These are phyloP conservation scores for Heterobasidion parviporum DNA, from an alignment of 1,284 basidiomycete species.

Conservation along the genomic window DNA sequence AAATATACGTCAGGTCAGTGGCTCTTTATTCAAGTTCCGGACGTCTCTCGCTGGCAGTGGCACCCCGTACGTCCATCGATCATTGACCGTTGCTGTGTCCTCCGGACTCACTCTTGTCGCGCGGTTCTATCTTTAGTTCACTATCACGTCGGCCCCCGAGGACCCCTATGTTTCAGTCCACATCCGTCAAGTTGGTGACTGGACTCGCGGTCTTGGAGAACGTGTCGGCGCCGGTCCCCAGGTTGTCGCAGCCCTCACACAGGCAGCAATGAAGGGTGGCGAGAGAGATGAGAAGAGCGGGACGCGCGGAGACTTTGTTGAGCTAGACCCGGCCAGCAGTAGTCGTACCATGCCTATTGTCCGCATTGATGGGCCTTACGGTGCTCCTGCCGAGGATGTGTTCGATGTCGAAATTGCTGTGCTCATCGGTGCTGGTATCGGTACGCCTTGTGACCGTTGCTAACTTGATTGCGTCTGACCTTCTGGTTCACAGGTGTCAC, in stretches of 20 bases:
- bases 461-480: not conserved
- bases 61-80: slow-evolving; percentile 56
- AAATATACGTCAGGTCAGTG: slow-evolving; percentile 87
- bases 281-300: slow-evolving; percentile 50
- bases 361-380: slow-evolving; percentile 81
- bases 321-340: slow-evolving; percentile 47
- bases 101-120: slow-evolving; percentile 3
- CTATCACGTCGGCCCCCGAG: slow-evolving; percentile 87
- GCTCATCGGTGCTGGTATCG: slow-evolving; percentile 84
- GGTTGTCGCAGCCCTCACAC: slow-evolving; percentile 67
- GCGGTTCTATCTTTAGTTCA: slow-evolving; percentile 49
- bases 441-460: slow-evolving; percentile 29
- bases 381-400: slow-evolving; percentile 86
- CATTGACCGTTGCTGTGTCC: not conserved
- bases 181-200: slow-evolving; percentile 88
- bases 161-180: slow-evolving; percentile 86
- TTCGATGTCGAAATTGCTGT: slow-evolving; percentile 81
- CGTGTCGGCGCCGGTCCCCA: slow-evolving; percentile 75
- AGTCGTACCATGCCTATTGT: slow-evolving; percentile 58
- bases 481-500: slow-evolving; percentile 51
- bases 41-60: slow-evolving; percentile 80
- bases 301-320: slow-evolving; percentile 69
- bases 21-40: slow-evolving; percentile 83
- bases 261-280: slow-evolving; percentile 63
- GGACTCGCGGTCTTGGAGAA: slow-evolving; percentile 72